Base-by-base conservation (phyloP, 1,284 basidiomycete species). In the Pisolithus thermaeus region DNA sequence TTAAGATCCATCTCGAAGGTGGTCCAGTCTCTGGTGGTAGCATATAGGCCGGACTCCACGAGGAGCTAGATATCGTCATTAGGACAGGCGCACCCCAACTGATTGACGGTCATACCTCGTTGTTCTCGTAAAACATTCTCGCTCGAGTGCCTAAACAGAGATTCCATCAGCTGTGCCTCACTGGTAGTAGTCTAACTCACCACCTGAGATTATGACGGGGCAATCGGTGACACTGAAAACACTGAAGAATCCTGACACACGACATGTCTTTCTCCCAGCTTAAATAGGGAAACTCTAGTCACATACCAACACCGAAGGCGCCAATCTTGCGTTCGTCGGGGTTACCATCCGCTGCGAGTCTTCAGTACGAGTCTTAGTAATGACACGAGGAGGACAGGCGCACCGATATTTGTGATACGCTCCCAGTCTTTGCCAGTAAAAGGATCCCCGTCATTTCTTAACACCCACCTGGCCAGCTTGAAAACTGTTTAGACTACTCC, bases 41-140 rank as follows among this genome's bases (percentile, higher is more conserved):
- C 57, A 3, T 71, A 65, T 2, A 79, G 77, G 23, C 86, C 69
- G 20, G 70, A 65, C 32, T 87, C 78, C 12, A 85, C 89, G 57
- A 84, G 83, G 0, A 87, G 73, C 77, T 86, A 38, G 14, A 42
- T 12, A 8, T 5, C 16, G 40, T 52, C 22, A 43, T 53, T 41
- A 52, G 39, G 46, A 50, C 38, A 25, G 36, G n/a, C 30, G 18
- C 7, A 5, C n/a, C 16, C 4, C 27, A 35, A 20, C 47, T n/a
- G 3, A 25, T 25, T 11, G 3, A 43, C 22, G 14, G 22, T 50
- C 60, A 43, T 49, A 78, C 79, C 66, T 82, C 77, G 62, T 92
- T 84, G 59, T 88, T 87, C 63, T 91, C 91, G 87, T 90, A 94
- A 66, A 95, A 91, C 68, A 97, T 96, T 2, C 86, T 89, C 91